phyloP scores from a whole-genome alignment of 257 asterid species.

The Eucommia ulmoides region DNA sequence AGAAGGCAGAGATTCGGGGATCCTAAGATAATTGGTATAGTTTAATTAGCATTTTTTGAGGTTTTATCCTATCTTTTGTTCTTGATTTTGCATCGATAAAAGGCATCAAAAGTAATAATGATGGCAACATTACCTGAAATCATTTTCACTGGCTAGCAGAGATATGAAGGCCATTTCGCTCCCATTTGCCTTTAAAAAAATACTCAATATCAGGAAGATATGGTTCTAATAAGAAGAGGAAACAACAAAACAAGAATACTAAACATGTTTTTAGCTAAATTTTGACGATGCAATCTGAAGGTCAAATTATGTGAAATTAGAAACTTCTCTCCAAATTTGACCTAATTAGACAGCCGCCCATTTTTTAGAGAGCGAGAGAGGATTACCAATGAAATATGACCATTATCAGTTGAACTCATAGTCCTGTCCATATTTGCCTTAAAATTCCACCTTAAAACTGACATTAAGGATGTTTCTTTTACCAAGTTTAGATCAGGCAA shows the following conservation, averaged over 20 bases:
- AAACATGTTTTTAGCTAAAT: no score
- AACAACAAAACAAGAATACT: neutral
- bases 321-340: neutral
- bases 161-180: constrained; percentile 71
- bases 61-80: constrained; percentile 3
- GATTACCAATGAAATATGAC: constrained; percentile 48
- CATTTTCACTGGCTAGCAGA: constrained; percentile 47
- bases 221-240: no score
- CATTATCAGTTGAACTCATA: constrained; percentile 48
- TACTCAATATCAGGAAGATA: constrained; percentile 12
- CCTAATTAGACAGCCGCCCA: neutral
- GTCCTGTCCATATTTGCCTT: constrained; percentile 63
- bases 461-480: constrained; percentile 45
- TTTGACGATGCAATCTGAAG: neutral
- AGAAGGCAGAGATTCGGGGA: constrained; percentile 65
- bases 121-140: constrained; percentile 52
- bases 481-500: constrained; percentile 72
- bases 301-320: neutral
- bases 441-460: constrained; percentile 71
- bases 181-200: constrained; percentile 46
- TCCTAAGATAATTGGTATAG: constrained; percentile 27
- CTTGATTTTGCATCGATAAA: constrained; percentile 12
- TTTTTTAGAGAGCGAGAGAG: neutral
- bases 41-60: constrained; percentile 13
- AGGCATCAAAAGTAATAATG: constrained; percentile 6